A percentile compares a stretch with the other conserved stretches of the same genome.
Evolutionary conservation across 2,329 filamentous ascomycete genomes (phyloP).

Genomic region (Xylariaceae sp.): DNA sequence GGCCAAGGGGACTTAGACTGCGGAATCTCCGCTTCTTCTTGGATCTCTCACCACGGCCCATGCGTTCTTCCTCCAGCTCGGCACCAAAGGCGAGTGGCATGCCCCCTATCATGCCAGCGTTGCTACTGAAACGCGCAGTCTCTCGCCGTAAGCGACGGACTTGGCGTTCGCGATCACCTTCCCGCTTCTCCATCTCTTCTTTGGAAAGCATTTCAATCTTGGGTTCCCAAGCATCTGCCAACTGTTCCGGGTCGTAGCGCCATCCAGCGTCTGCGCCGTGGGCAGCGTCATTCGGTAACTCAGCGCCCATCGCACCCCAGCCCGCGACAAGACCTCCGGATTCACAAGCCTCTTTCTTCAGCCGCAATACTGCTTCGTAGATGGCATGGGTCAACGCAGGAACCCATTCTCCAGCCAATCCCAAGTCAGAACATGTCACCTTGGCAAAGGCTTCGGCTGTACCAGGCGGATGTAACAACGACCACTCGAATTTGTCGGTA

Average conservation of each 20-base stretch:
- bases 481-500: slow-evolving; percentile 98
- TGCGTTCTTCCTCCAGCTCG: slow-evolving; percentile 69
- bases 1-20: slow-evolving; percentile 77
- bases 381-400: slow-evolving; percentile 94
- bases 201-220: slow-evolving; percentile 81
- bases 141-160: slow-evolving; percentile 83
- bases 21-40: slow-evolving; percentile 95
- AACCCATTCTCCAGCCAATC: slow-evolving; percentile 88
- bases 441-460: slow-evolving; percentile 91
- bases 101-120: slow-evolving; percentile 75
- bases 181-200: slow-evolving; percentile 96
- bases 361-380: slow-evolving; percentile 85
- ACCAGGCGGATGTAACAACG: slow-evolving; percentile 83
- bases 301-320: slow-evolving; percentile 62
- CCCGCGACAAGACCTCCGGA: slow-evolving; percentile 81
- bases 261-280: slow-evolving; percentile 83
- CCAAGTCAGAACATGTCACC: slow-evolving; percentile 88
- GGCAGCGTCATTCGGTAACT: slow-evolving; percentile 86
- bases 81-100: slow-evolving; percentile 58
- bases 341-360: slow-evolving; percentile 97
- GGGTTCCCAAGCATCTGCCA: slow-evolving; percentile 81
- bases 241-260: slow-evolving; percentile 89
- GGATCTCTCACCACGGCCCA: slow-evolving; percentile 87
- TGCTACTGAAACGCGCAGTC: slow-evolving; percentile 88
- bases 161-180: slow-evolving; percentile 90